A percentile compares a stretch with the other conserved stretches of the same genome.
phyloP scores from a whole-genome alignment of 225 moss, liverwort and hornwort genomes.

The Polytrichum formosum region DNA sequence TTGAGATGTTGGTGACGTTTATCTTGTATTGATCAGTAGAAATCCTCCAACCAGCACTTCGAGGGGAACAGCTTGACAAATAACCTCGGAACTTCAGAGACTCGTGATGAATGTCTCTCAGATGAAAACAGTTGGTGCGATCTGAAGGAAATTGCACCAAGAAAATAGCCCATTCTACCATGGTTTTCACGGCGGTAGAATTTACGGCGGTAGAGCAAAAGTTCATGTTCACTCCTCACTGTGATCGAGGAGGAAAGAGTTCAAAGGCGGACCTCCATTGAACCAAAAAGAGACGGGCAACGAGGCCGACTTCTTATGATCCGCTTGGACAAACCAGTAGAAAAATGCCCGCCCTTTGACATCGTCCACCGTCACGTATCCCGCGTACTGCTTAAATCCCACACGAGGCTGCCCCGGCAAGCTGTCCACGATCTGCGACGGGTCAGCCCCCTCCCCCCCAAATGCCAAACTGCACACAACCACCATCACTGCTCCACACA shows the following conservation, averaged over 20 bases:
- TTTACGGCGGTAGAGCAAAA: too few species aligned
- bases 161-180: too few species aligned
- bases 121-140: too few species aligned
- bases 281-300: slow-evolving; percentile 77
- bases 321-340: slow-evolving; percentile 83
- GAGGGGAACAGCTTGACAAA: too few species aligned
- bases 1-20: too few species aligned
- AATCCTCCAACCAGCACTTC: too few species aligned
- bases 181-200: too few species aligned
- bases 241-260: not conserved
- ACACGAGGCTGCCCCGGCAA: slow-evolving; percentile 70
- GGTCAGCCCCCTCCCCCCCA: slow-evolving; percentile 34
- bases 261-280: slow-evolving; percentile 66
- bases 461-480: slow-evolving; percentile 6
- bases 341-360: slow-evolving; percentile 56
- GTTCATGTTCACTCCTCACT: too few species aligned
- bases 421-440: slow-evolving; percentile 37
- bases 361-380: slow-evolving; percentile 66
- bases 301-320: slow-evolving; percentile 38
- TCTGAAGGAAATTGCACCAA: too few species aligned
- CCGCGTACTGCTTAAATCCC: slow-evolving; percentile 75
- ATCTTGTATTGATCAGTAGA: too few species aligned
- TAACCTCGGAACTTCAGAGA: too few species aligned
- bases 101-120: too few species aligned
- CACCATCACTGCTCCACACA: not conserved